Conservation (phyloP, 2,329 filamentous ascomycete genomes). For the Colletotrichum sp. region DNA sequence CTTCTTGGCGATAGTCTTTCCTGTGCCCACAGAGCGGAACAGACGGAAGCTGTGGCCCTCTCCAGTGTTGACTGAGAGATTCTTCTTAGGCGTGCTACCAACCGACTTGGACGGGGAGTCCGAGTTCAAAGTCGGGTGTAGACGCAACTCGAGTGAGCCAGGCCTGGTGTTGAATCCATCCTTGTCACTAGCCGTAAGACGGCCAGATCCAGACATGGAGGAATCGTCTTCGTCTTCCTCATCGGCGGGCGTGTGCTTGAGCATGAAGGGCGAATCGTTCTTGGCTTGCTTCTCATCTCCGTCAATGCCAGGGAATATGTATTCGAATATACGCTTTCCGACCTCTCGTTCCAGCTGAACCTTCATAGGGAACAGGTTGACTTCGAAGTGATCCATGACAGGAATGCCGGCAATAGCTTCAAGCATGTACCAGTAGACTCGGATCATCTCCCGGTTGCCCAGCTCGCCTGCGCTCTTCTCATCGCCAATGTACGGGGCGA, state of each 20-base stretch:
- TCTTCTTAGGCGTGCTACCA: constrained; percentile 46
- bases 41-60: constrained; percentile 56
- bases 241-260: constrained; percentile 51
- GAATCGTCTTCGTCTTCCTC: constrained; percentile 55
- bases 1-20: constrained; percentile 55
- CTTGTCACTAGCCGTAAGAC: constrained; percentile 44
- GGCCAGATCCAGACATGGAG: constrained; percentile 42
- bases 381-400: constrained; percentile 96
- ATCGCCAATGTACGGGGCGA: constrained; percentile 83
- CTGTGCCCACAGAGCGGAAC: constrained; percentile 49
- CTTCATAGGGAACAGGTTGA: constrained; percentile 90
- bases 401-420: constrained; percentile 98
- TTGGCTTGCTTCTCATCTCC: constrained; percentile 54
- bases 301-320: constrained; percentile 90
- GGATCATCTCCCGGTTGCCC: constrained; percentile 81
- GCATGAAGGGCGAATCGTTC: constrained; percentile 65
- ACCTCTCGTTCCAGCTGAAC: constrained; percentile 93
- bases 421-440: constrained; percentile 97
- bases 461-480: constrained; percentile 57
- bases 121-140: constrained; percentile 80
- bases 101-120: constrained; percentile 41
- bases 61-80: constrained; percentile 51
- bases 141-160: constrained; percentile 79
- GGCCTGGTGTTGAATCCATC: constrained; percentile 64
- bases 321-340: constrained; percentile 92